phyloP scores from a whole-genome alignment of 176 grass and related monocot species.

The Hordeum marinum region DNA sequence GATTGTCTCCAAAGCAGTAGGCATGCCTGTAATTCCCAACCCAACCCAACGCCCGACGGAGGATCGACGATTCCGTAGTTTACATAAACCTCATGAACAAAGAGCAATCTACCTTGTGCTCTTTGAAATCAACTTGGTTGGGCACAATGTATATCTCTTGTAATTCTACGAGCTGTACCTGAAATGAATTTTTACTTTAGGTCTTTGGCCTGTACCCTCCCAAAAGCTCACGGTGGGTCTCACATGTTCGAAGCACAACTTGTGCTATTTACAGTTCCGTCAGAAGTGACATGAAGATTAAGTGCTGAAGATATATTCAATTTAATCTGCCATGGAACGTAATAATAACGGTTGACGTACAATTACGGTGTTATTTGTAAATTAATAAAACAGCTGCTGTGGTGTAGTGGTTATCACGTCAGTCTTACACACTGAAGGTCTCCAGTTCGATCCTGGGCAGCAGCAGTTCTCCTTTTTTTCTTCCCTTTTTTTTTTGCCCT shows the following conservation, averaged over 20 bases:
- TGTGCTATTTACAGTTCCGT: not conserved
- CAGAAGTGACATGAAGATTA: too few species aligned
- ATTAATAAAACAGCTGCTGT: conserved; percentile 25
- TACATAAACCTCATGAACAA: conserved; percentile 17
- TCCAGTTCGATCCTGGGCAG: conserved; percentile 81
- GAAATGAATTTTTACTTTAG: not conserved
- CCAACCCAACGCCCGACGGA: not conserved
- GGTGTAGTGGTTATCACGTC: conserved; percentile 99
- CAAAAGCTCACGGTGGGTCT: not conserved
- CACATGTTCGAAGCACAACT: not conserved
- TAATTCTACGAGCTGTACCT: conserved; percentile 13
- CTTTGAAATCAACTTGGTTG: not conserved
- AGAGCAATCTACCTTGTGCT: not conserved
- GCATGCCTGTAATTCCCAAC: not conserved
- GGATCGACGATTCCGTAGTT: not conserved
- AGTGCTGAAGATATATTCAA: too few species aligned
- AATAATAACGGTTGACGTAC: not conserved
- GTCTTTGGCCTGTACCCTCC: not conserved
- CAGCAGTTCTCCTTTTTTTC: not conserved
- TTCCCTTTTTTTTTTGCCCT: not conserved
- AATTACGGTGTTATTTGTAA: too few species aligned
- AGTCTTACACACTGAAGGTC: conserved; percentile 99
- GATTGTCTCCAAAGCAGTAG: conserved; percentile 60
- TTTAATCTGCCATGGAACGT: too few species aligned
- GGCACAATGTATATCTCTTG: conserved; percentile 2